Percentiles rank a stretch among this genome's conserved stretches.
Conservation (phyloP, 78 protist species). For the Planoprotostelium fungivorum region DNA sequence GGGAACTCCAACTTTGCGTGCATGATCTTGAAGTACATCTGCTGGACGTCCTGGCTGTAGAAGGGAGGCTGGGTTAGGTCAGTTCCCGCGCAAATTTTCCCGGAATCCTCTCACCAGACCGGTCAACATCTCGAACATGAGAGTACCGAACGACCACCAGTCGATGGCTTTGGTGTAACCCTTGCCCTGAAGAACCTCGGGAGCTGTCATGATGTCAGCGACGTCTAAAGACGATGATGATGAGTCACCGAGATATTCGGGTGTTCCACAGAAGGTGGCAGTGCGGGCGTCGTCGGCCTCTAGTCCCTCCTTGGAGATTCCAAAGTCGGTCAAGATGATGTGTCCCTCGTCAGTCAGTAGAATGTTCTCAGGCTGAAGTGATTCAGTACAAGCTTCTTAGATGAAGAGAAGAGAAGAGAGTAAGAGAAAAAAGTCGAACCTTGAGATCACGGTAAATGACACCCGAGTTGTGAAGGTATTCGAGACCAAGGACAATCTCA, state of each 20-base stretch:
- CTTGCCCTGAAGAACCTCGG: slow-evolving; percentile 79
- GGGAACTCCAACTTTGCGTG: slow-evolving; percentile 56
- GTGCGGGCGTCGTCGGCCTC: slow-evolving; percentile 68
- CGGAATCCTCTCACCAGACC: slow-evolving; percentile 51
- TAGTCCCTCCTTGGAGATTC: slow-evolving; percentile 86
- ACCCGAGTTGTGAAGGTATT: slow-evolving; percentile 74
- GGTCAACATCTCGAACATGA: slow-evolving; percentile 82
- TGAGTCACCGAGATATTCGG: slow-evolving; percentile 87
- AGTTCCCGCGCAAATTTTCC: slow-evolving; percentile 56
- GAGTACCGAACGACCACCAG: slow-evolving; percentile 94
- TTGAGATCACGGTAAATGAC: slow-evolving; percentile 62
- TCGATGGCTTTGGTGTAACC: slow-evolving; percentile 83
- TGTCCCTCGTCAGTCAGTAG: slow-evolving; percentile 81
- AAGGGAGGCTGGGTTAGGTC: slow-evolving; percentile 72
- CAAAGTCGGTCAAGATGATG: slow-evolving; percentile 93
- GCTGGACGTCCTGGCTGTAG: slow-evolving; percentile 64
- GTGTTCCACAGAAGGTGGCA: slow-evolving; percentile 98
- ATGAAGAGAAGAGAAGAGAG: slow-evolving; percentile 13
- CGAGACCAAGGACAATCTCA: slow-evolving; percentile 80
- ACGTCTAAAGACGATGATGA: slow-evolving; percentile 50
- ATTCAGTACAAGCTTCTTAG: slow-evolving; percentile 69
- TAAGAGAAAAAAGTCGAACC: too few species aligned
- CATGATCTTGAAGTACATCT: slow-evolving; percentile 70
- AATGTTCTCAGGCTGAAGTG: slow-evolving; percentile 93
- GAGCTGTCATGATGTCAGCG: slow-evolving; percentile 43